Conservation (phyloP, 1,284 basidiomycete genomes). For the Sporisorium iseilematis-ciliati region DNA sequence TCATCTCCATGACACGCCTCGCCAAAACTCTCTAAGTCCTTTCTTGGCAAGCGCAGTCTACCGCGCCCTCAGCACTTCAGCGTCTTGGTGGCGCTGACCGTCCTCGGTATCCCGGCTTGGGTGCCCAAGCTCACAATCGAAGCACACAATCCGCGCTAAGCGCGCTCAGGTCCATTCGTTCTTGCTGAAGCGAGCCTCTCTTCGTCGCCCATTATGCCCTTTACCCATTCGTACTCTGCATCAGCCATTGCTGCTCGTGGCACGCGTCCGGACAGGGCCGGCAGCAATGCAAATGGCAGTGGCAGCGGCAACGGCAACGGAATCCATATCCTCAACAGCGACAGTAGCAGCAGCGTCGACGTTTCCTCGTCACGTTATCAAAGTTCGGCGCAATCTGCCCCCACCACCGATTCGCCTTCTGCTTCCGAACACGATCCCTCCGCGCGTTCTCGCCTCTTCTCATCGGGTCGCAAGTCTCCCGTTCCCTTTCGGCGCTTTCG, state of each 20-base stretch:
- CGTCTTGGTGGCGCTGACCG: background rate
- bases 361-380: constrained; percentile 12
- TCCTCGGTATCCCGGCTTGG: background rate
- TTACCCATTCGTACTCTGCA: constrained; percentile 21
- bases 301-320: constrained; percentile 1
- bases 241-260: constrained; percentile 6
- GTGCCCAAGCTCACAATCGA: background rate
- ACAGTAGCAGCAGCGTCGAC: constrained; percentile 1
- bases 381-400: constrained; percentile 5
- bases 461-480: constrained; percentile 50
- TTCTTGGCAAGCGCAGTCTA: background rate
- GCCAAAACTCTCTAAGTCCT: background rate
- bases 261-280: background rate
- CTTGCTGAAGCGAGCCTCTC: background rate
- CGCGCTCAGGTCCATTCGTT: background rate
- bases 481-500: constrained; percentile 52
- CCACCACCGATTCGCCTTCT: constrained; percentile 7
- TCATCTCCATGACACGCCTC: constrained; percentile 9
- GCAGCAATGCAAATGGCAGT: background rate
- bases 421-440: constrained; percentile 17
- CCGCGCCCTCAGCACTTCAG: background rate
- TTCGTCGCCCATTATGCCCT: constrained; percentile 11
- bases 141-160: background rate
- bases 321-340: constrained; percentile 5
- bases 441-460: constrained; percentile 29